Conservation (phyloP, 495 filamentous ascomycete genomes). For the Bathelium albidoporum region DNA sequence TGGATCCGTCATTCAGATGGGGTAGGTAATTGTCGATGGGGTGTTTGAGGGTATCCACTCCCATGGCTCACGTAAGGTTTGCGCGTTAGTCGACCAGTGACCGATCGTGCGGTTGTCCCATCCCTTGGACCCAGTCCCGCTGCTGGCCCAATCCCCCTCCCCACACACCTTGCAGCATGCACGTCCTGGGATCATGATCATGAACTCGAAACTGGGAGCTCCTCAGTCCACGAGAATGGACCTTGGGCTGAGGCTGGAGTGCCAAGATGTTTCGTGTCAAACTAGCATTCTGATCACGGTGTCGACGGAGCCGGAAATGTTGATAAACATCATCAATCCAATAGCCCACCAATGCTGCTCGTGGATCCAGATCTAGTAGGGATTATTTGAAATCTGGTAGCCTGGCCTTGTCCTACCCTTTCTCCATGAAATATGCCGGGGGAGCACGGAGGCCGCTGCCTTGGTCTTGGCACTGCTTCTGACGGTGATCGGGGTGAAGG, state of each 20-base stretch:
- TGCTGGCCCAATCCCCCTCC: neutral
- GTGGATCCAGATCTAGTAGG: neutral
- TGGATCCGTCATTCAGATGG: too few relatives aligned
- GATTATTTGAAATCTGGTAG: neutral
- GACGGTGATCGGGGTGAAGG: neutral
- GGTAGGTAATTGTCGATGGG: neutral
- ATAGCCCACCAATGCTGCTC: neutral
- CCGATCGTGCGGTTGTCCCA: neutral
- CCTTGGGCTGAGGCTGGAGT: neutral
- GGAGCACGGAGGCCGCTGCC: neutral
- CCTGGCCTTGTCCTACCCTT: neutral
- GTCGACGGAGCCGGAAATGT: neutral
- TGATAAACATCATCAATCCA: neutral
- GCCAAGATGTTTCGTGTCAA: neutral
- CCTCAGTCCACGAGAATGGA: neutral
- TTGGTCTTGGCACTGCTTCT: neutral
- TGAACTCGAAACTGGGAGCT: neutral
- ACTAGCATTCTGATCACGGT: neutral
- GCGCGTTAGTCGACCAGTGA: neutral
- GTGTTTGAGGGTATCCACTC: neutral
- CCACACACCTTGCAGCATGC: neutral
- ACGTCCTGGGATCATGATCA: neutral
- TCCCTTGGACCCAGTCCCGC: neutral
- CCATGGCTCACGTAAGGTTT: neutral
- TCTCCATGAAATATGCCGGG: neutral